Base-by-base conservation (phyloP, 257 asterid genomes). In the Solanum ossicruentum region DNA sequence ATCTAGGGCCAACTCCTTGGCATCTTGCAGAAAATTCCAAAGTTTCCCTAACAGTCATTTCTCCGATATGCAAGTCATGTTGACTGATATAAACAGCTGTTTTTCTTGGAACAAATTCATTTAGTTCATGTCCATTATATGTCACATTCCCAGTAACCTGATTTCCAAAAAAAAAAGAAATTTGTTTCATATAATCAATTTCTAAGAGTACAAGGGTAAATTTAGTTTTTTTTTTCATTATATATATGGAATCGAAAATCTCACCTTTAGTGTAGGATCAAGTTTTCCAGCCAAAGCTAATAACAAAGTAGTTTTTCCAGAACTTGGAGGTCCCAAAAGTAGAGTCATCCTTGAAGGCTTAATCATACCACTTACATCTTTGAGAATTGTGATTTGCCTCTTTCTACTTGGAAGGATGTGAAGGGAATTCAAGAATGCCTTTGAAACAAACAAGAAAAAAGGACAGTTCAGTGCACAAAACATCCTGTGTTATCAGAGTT, bases 21-120 rank as follows among this genome's bases (percentile, higher is more conserved):
- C 93, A 92, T 83, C 95, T 90, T 0, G 96, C 97, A 0, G 98
- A 92, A 63, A 92, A 94, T 0, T 92, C 94, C 39, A 94, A 83
- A 21, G 98, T 94, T 84, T 94, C 98, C 84, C 93, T 88, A 0
- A 93, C 97, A 9, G 98, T 94, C 96, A 94, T 89, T 87, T 94
- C 96, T 80, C 94, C 96, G 3, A 94, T 89, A 78, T 94, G 98
- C 6, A 92, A 80, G 85, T 92, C 96, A 57, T 89, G 86, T 39
- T 93, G 97, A 81, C 97, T 93, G 16, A 93, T 92, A 70, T 93
- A 93, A 0, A 95, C 92, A 66, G 96, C 91, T 1, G 96, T 92
- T 87, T 89, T 92, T 63, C 91, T 91, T 0, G 97, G 94, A 3
- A 92, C 87, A 58, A 93, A 93, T 81, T 93, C 96, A 5, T 93